Evolutionary conservation across 495 filamentous ascomycete species (phyloP), one percentile per base, ranked within the genome.

Genomic region (Clohesyomyces aquaticus): DNA sequence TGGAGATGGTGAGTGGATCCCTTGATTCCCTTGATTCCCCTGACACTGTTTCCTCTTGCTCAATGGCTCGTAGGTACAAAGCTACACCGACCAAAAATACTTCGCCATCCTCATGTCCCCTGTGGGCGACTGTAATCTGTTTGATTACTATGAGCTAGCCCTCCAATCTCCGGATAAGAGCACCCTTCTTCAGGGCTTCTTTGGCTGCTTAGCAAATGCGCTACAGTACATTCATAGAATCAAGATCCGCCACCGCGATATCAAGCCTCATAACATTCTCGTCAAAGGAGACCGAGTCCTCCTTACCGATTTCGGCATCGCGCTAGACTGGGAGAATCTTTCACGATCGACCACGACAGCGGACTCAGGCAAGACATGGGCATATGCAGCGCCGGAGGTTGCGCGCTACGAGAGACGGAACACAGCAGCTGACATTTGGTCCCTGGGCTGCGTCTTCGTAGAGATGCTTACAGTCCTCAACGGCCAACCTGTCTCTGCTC

Each of bases 231-330:
- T 57, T 43, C 61, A 51, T 27, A 35, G 25, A 25, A 21, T 19
- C 11, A 38, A 48, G 18, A 63, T 63, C 53, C 60, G 60, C 11
- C 60, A 63, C 26, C 19, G 53, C 16, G 60, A 63, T 50, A 57
- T 63, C 19, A 63, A 63, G 38, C 60, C 60, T 8, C 21, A 46
- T 10, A 63, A 63, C 45, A 57, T 63, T n/a, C 45, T 63, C 3
- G 53, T 63, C 3, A 28, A 58, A 35, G 38, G 43, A 2, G 26
- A 56, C 19, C 14, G 18, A 11, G 42, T 63, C 2, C 27, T 9
- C 42, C 53, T 63, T 8, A 49, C 60, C 6, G 60, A 63, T 23
- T 63, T 63, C 23, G 60, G 60, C 14, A 55, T 63, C 16, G 29
- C 60, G n/a, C 51, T 63, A 4, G 53, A 57, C 28, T 58, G 26